Percentiles rank a stretch among this genome's conserved stretches.
Evolutionary conservation across 164 flowering plant species (phyloP).

Genomic region (Vitis riparia): DNA sequence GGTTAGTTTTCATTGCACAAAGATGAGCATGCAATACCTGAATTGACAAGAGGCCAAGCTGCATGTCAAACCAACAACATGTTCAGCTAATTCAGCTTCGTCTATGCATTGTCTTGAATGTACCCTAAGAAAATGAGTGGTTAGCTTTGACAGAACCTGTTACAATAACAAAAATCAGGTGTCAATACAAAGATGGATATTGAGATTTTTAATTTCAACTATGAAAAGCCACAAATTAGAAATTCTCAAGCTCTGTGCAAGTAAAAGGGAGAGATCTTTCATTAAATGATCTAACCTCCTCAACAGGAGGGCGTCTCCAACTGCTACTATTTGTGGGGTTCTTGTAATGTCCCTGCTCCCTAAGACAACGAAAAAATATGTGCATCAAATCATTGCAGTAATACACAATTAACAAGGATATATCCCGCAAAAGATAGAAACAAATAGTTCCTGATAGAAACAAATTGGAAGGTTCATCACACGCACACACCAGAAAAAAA

Average conservation of each 20-base stretch:
- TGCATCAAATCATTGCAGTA: not conserved
- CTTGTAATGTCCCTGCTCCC: conserved; percentile 85
- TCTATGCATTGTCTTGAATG: conserved; percentile 86
- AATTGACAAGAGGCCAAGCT: conserved; percentile 87
- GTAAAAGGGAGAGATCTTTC: not conserved
- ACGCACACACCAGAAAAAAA: too few species aligned
- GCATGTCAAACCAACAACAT: conserved; percentile 82
- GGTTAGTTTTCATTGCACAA: not conserved
- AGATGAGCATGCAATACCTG: conserved; percentile 38
- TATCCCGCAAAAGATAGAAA: not conserved
- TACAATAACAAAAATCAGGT: not conserved
- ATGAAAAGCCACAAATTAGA: not conserved
- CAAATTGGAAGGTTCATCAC: too few species aligned
- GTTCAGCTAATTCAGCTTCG: conserved; percentile 98
- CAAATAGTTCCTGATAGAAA: not conserved
- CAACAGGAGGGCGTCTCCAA: conserved; percentile 88
- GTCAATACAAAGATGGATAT: not conserved
- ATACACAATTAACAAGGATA: not conserved
- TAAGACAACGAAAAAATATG: conserved; percentile 22
- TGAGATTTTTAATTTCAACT: not conserved
- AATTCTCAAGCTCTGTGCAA: not conserved
- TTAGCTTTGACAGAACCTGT: conserved; percentile 73
- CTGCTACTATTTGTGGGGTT: conserved; percentile 40
- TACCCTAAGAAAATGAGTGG: conserved; percentile 62
- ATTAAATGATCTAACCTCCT: conserved; percentile 58